phyloP scores from a whole-genome alignment of 2,329 filamentous ascomycete genomes.

The Ophiostoma quercus region DNA sequence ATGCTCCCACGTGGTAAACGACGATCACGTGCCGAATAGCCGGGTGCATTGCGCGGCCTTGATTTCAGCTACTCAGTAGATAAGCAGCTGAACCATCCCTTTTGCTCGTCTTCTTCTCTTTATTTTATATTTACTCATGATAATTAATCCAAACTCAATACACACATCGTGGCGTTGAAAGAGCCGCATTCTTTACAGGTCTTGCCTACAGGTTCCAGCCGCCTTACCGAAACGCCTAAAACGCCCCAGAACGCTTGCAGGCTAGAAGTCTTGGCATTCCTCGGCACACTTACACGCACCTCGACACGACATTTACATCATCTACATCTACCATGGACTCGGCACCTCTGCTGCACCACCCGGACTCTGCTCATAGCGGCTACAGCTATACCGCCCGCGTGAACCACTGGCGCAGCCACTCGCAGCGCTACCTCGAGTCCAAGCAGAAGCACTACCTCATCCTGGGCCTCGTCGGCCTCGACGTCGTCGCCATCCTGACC shows the following conservation, averaged over 20 bases:
- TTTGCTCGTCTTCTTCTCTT: neutral
- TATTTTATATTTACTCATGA: neutral
- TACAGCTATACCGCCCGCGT: neutral
- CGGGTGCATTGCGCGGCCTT: neutral
- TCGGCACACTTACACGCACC: slow-evolving; percentile 12
- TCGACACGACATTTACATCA: no score
- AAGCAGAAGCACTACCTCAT: slow-evolving; percentile 43
- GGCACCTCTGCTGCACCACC: neutral
- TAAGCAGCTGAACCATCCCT: neutral
- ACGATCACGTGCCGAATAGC: neutral
- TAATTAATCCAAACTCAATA: neutral
- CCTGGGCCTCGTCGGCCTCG: slow-evolving; percentile 42
- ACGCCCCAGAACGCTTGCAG: neutral
- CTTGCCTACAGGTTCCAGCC: neutral
- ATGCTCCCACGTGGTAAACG: neutral
- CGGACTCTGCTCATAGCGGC: neutral
- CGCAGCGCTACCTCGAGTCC: slow-evolving; percentile 27
- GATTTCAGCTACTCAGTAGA: neutral
- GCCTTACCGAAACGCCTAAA: neutral
- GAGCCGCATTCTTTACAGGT: neutral
- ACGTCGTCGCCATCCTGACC: slow-evolving; percentile 42
- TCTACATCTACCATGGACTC: neutral
- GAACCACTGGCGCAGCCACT: slow-evolving; percentile 22
- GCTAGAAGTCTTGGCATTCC: slow-evolving; percentile 21
- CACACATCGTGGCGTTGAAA: neutral